Conservation (phyloP, 768 basidiomycete species). For the Mycena latifolia region DNA sequence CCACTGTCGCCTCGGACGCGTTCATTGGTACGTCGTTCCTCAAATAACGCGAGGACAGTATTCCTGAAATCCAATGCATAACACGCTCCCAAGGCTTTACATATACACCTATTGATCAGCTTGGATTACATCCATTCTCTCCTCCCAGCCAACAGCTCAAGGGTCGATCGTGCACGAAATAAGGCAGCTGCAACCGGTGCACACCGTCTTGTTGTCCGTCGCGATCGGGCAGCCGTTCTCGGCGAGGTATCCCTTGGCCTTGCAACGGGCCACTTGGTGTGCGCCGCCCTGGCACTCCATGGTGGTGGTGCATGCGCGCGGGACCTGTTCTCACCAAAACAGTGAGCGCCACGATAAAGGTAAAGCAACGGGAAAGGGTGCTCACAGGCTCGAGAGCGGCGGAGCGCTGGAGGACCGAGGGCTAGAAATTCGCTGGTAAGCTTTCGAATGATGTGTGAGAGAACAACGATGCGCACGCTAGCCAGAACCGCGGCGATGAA, state of each 20-base stretch:
- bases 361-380: slow-evolving; percentile 5
- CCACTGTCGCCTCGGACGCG: slow-evolving; percentile 2
- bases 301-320: slow-evolving; percentile 8
- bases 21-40: slow-evolving; percentile 9
- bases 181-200: slow-evolving; percentile 1
- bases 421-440: too few relatives aligned
- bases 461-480: too few relatives aligned
- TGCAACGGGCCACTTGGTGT: slow-evolving; percentile 1
- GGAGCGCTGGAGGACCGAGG: too few relatives aligned
- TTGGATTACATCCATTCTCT: too few relatives aligned
- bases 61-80: slow-evolving; percentile 6
- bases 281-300: slow-evolving; percentile 1
- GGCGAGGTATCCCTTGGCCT: slow-evolving; percentile 1
- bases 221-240: slow-evolving; percentile 7
- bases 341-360: background rate
- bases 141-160: too few relatives aligned
- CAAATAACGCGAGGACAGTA: slow-evolving; percentile 6
- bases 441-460: too few relatives aligned
- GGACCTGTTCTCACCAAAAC: slow-evolving; percentile 7
- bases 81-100: slow-evolving; percentile 6
- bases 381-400: too few relatives aligned
- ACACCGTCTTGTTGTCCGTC: background rate
- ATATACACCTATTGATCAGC: slow-evolving; percentile 8
- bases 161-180: too few relatives aligned
- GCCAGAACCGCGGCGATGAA: too few relatives aligned